Base-by-base conservation (phyloP, 202 grass and related monocot species). In the Saccharum hybrid region DNA sequence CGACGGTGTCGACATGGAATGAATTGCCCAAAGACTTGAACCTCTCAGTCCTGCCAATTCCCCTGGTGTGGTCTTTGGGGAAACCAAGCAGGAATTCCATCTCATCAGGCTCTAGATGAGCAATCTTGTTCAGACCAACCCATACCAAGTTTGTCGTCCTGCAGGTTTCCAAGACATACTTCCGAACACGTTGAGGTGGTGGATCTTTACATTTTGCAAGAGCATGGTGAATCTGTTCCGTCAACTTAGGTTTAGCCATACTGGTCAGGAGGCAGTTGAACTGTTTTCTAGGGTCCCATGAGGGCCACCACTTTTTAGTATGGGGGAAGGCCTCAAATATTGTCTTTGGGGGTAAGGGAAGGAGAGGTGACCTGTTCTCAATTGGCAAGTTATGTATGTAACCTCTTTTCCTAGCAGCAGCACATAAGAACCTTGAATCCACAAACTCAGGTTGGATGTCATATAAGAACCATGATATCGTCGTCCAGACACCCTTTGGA, bases 1-100 rank as follows among this genome's bases (percentile, higher is more conserved):
- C 94, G 2, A 97, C 90, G 0, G 94, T 90, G 66, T 97, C 85
- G 2, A 97, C 89, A 13, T 97, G 94, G 77, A 97, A 97, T 16
- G 94, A 90, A 60, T 97, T 94, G 5, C 94, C 94, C 19, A 94
- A 71, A 7, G 94, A 92, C 16, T 46, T 91, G 49, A 89, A 94
- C 56, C 90, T 86, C 2, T 94, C 88, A 0, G 83, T 89, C 69
- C 63, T 81, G 71, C 85, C 75, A 8, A 87, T 71, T 16, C 91
- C 94, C 31, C 91, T 89, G 1, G 91, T 97, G 26, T 97, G 90
- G 74, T 94, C 68, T 19, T 77, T 74, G 10, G 94, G 94, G 63
- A 92, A 97, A n/a, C 94, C 91, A 63, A 97, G 64, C 2, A 97
- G 64, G 7, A 71, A 75, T 31, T 97, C 94, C 7, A 94, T 86